These are phyloP conservation scores for Lophiostoma macrostomum DNA, from an alignment of 495 filamentous ascomycete genomes.

Conservation along the genomic window DNA sequence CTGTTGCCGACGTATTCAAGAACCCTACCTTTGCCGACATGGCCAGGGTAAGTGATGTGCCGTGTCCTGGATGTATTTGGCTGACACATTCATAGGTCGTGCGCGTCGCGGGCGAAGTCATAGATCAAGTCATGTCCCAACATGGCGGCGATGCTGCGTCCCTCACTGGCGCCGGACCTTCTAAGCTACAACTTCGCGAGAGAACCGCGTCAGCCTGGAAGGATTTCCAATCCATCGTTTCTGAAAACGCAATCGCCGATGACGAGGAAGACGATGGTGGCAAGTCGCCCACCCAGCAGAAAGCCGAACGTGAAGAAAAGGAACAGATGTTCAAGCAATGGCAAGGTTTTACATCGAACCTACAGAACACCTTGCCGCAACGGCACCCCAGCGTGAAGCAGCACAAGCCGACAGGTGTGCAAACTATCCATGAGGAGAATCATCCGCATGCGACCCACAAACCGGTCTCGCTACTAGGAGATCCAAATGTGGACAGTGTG, in stretches of 20 bases:
- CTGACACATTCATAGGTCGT: slow-evolving; percentile 21
- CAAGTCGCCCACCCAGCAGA: background rate
- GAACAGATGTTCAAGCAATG: slow-evolving; percentile 25
- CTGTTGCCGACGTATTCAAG: slow-evolving; percentile 29
- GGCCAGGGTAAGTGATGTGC: slow-evolving; percentile 18
- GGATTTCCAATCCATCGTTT: slow-evolving; percentile 26
- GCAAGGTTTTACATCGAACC: slow-evolving; percentile 13
- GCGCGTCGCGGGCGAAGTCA: slow-evolving; percentile 28
- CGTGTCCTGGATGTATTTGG: too few relatives aligned
- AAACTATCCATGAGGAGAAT: slow-evolving; percentile 22
- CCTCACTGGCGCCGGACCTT: background rate
- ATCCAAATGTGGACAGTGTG: slow-evolving; percentile 23
- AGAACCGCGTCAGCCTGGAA: slow-evolving; percentile 12
- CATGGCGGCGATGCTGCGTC: slow-evolving; percentile 13
- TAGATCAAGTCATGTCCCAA: slow-evolving; percentile 30
- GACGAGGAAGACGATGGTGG: slow-evolving; percentile 2
- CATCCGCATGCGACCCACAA: slow-evolving; percentile 11
- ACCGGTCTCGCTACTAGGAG: slow-evolving; percentile 23
- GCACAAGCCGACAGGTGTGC: background rate
- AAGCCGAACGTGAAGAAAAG: background rate
- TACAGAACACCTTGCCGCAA: background rate
- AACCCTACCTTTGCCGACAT: slow-evolving; percentile 25
- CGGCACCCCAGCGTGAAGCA: background rate
- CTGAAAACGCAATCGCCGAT: slow-evolving; percentile 22
- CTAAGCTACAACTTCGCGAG: background rate